Evolutionary conservation across 1,139 yeast genomes (phyloP), one percentile per base, ranked within the genome.

Genomic region (Casaregolazyma lundiana): DNA sequence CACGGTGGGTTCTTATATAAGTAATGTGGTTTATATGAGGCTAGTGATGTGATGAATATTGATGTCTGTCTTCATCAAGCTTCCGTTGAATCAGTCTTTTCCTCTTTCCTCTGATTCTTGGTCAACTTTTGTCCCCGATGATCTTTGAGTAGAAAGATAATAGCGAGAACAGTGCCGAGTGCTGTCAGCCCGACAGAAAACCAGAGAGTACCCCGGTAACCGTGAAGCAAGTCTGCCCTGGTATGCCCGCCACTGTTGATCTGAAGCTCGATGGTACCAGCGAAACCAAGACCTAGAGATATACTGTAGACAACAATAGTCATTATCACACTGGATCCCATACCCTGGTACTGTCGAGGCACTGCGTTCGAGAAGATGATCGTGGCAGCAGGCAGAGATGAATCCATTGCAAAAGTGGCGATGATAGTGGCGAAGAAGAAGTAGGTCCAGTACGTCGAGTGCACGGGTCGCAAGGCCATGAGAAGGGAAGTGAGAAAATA

Each of bases 231-330:
- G 8, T 35, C 38, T 5, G n/a, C 17, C 16, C 16, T 35, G 22
- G 38, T 35, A 18, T 4, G 38, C 6, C 38, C 38, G 16, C 38
- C 38, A 8, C 16, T 35, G 38, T 35, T 35, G 22, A 35, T 35
- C 38, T 35, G 38, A 35, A 35, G 38, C 21, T 35, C 38, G n/a
- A 77, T 81, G 0, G 81, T 74, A 2, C 83, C 83, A 3, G 85
- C 81, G 44, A 80, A 62, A 0, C 85, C 85, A 40, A 81, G 69
- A 1, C 84, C 83, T 18, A 80, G 62, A 0, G 84, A 73, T 38
- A 80, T 77, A 11, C 83, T 73, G 57, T 80, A 81, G 58, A 80
- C 80, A 24, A 79, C 79, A 43, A 74, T 70, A 0, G 85, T 78
- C 4, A 77, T 72, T 2, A 80, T 78, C 45, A 81, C 65, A 0